These are phyloP conservation scores for Ascochyta clinopodiicola DNA, from an alignment of 2,329 filamentous ascomycete species.

Conservation along the genomic window DNA sequence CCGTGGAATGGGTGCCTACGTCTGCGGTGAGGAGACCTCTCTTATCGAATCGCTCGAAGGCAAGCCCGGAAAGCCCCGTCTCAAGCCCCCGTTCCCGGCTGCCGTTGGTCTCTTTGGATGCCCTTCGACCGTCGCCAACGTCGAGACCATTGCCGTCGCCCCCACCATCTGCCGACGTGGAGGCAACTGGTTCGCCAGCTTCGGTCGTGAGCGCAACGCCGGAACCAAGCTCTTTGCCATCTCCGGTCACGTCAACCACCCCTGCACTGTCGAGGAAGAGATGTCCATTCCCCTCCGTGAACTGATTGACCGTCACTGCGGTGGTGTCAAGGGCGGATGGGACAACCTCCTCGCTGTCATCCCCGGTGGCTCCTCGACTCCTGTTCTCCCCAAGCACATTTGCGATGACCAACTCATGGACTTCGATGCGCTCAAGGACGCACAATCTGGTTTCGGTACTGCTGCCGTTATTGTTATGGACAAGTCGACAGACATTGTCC, in stretches of 20 bases:
- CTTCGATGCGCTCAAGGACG: slow-evolving; percentile 97
- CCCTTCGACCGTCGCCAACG: slow-evolving; percentile 96
- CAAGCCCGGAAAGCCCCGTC: slow-evolving; percentile 96
- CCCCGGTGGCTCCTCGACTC: slow-evolving; percentile 94
- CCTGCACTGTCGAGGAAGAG: slow-evolving; percentile 96
- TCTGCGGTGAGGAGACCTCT: slow-evolving; percentile 97
- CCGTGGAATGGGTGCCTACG: slow-evolving; percentile 95
- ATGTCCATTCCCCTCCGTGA: slow-evolving; percentile 98
- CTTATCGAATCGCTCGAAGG: slow-evolving; percentile 98
- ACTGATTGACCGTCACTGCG: slow-evolving; percentile 97
- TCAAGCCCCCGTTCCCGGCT: slow-evolving; percentile 98
- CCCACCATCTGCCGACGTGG: slow-evolving; percentile 95
- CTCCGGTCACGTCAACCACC: slow-evolving; percentile 98
- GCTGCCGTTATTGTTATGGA: slow-evolving; percentile 99
- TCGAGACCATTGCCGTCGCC: slow-evolving; percentile 94
- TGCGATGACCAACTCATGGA: slow-evolving; percentile 99
- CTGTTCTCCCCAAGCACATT: slow-evolving; percentile 85
- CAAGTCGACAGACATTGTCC: slow-evolving; percentile 94
- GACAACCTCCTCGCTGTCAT: slow-evolving; percentile 96
- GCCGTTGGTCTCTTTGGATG: slow-evolving; percentile 97
- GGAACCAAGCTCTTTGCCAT: slow-evolving; percentile 99
- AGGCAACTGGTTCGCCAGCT: slow-evolving; percentile 88
- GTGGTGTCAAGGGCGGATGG: slow-evolving; percentile 95
- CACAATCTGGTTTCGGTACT: slow-evolving; percentile 94
- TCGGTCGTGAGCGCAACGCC: slow-evolving; percentile 94